These are phyloP conservation scores for Thielaviopsis musarum DNA, from an alignment of 2,329 filamentous ascomycete species.

Conservation along the genomic window DNA sequence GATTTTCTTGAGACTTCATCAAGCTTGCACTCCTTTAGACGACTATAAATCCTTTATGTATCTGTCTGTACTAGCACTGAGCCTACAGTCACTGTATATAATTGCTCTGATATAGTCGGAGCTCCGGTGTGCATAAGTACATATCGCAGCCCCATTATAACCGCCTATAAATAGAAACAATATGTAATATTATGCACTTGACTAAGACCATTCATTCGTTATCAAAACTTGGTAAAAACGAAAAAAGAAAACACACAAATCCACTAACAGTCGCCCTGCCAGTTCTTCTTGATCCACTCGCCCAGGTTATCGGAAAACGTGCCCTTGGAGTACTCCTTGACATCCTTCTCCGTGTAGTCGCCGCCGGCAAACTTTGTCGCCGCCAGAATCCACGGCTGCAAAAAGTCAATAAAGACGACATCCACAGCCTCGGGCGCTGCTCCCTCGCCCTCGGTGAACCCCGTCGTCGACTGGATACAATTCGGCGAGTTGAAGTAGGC, in stretches of 20 bases:
- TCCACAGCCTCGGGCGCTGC: conserved; percentile 58
- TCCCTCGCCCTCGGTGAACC: conserved; percentile 33
- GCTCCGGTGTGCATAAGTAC: neutral
- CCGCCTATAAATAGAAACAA: neutral
- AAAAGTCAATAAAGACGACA: conserved; percentile 80
- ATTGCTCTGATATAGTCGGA: neutral
- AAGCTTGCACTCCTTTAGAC: no score
- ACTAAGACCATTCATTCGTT: neutral
- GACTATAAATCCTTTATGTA: neutral
- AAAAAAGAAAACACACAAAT: neutral
- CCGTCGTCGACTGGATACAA: conserved; percentile 54
- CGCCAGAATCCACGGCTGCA: conserved; percentile 63
- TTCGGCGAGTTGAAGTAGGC: conserved; percentile 68
- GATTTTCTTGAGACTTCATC: no score
- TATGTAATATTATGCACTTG: neutral
- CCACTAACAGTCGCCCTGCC: conserved; percentile 31
- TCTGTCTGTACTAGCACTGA: neutral
- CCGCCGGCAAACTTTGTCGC: conserved; percentile 48
- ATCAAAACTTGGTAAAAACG: neutral
- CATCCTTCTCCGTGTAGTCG: conserved; percentile 30
- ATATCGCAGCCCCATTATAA: neutral
- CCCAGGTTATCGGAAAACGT: conserved; percentile 39
- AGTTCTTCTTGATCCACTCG: conserved; percentile 42
- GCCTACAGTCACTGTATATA: neutral
- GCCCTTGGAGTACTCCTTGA: conserved; percentile 34